Evolutionary conservation across 2,329 filamentous ascomycete genomes (phyloP).

Genomic region (Exophiala viscosa): DNA sequence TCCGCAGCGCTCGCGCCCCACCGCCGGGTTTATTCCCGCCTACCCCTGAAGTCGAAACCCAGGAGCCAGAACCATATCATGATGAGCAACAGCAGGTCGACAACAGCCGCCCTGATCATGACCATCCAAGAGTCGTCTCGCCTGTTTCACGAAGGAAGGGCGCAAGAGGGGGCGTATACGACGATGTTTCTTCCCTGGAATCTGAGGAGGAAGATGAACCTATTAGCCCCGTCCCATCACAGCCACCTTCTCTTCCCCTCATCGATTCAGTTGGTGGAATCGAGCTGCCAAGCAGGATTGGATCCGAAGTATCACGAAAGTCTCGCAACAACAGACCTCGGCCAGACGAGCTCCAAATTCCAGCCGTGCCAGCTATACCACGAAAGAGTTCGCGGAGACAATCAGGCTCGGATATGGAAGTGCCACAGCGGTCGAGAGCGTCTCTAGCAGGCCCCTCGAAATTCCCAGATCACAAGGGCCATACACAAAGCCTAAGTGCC

Average conservation of each 20-base stretch:
- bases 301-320: conserved; percentile 47
- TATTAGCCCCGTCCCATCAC: conserved; percentile 38
- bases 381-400: conserved; percentile 69
- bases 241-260: conserved; percentile 56
- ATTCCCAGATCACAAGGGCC: conserved; percentile 5
- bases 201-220: conserved; percentile 20
- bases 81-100: conserved; percentile 46
- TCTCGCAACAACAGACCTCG: conserved; percentile 17
- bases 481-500: conserved; percentile 26
- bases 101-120: conserved; percentile 13
- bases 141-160: conserved; percentile 7
- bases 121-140: conserved; percentile 6
- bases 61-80: conserved; percentile 61
- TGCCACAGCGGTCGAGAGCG: conserved; percentile 6
- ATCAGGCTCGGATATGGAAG: conserved; percentile 34
- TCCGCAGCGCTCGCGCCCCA: conserved; percentile 82
- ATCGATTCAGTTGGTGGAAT: conserved; percentile 59
- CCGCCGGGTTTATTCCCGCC: conserved; percentile 61
- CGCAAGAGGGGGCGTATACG: conserved; percentile 10
- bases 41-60: conserved; percentile 42
- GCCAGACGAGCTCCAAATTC: conserved; percentile 33
- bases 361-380: conserved; percentile 57
- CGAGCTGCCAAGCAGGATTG: conserved; percentile 60
- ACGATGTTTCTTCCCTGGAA: conserved; percentile 10
- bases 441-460: conserved; percentile 15